Evolutionary conservation across 257 asterid species (phyloP).

Genomic region (Solanum sejunctum): DNA sequence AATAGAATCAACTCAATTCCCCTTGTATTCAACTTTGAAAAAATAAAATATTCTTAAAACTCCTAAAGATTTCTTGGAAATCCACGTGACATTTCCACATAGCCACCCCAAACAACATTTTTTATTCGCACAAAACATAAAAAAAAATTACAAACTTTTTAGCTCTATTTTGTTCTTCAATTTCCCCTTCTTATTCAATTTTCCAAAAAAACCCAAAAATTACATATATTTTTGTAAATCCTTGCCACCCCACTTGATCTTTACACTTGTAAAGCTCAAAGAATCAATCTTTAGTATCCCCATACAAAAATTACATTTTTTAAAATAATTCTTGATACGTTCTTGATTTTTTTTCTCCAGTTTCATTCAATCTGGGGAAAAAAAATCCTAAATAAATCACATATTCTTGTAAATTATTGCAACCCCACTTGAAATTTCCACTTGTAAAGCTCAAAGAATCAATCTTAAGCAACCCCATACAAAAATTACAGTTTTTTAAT

Average conservation of each 20-base stretch:
- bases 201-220: too few relatives aligned
- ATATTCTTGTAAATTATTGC: background rate
- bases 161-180: background rate
- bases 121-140: background rate
- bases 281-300: background rate
- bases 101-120: background rate
- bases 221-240: background rate
- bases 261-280: background rate
- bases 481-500: background rate
- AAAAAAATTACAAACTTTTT: background rate
- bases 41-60: background rate
- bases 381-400: background rate
- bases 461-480: background rate
- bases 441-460: background rate
- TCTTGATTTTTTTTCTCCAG: background rate
- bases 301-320: background rate
- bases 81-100: background rate
- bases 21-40: background rate
- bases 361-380: background rate
- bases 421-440: background rate
- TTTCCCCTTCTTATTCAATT: background rate
- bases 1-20: background rate
- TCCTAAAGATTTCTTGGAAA: background rate
- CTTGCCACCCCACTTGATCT: background rate
- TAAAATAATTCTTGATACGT: background rate